phyloP scores from a whole-genome alignment of 805 yeast genomes.

The Kuraishia piskuri region DNA sequence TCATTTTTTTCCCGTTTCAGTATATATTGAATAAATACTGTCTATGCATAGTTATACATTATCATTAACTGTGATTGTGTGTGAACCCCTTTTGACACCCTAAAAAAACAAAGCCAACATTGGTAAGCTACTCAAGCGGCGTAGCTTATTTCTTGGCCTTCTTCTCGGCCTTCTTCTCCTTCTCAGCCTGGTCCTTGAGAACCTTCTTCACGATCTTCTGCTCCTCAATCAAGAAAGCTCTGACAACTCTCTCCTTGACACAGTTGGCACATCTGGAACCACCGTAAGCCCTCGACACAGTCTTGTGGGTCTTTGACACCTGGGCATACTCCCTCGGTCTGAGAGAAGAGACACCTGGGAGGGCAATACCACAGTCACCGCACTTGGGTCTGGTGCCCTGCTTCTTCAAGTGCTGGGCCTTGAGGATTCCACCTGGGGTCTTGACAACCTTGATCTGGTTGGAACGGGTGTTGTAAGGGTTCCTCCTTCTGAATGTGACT shows the following conservation, averaged over 20 bases:
- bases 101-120: background rate
- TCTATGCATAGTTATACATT: background rate
- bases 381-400: conserved; percentile 78
- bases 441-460: conserved; percentile 99
- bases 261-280: conserved; percentile 98
- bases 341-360: conserved; percentile 72
- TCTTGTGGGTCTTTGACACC: conserved; percentile 93
- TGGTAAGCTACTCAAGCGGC: background rate
- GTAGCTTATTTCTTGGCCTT: conserved; percentile 16
- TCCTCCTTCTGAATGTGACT: conserved; percentile 98
- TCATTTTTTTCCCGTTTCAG: background rate
- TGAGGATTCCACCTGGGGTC: conserved; percentile 99
- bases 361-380: conserved; percentile 75
- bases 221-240: conserved; percentile 99
- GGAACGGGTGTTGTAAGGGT: conserved; percentile 99
- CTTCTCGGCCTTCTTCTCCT: conserved; percentile 58
- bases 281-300: conserved; percentile 99
- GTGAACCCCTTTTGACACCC: background rate
- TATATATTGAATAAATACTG: background rate
- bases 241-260: conserved; percentile 98
- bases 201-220: conserved; percentile 99
- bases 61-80: background rate
- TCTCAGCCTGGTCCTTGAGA: conserved; percentile 90
- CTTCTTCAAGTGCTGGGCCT: conserved; percentile 97
- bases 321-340: conserved; percentile 98